phyloP scores from a whole-genome alignment of 352 stramenopile species.

The Thalassiosira delicatula region DNA sequence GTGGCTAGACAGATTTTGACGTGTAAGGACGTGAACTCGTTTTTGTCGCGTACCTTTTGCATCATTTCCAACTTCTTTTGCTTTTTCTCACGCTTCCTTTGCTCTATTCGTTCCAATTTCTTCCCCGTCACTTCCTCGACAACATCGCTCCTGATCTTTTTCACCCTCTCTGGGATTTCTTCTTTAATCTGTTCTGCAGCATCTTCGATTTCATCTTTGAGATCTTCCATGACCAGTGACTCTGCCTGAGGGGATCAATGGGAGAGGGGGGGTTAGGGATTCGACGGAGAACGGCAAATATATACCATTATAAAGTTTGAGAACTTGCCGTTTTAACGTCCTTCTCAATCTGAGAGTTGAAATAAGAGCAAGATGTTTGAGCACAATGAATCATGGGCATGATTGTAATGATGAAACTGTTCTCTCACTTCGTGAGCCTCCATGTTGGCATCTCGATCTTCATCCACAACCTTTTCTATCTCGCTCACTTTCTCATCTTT shows the following conservation, averaged over 20 bases:
- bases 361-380: conserved; percentile 4
- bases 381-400: neutral
- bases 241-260: conserved; percentile 39
- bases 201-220: conserved; percentile 60
- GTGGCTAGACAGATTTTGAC: neutral
- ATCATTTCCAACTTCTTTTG: conserved; percentile 22
- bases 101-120: conserved; percentile 36
- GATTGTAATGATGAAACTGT: neutral
- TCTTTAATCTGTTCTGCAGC: conserved; percentile 36
- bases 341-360: conserved; percentile 35
- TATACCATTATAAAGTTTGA: too few relatives aligned
- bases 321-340: too few relatives aligned
- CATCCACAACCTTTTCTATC: conserved; percentile 43
- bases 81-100: conserved; percentile 14
- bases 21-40: conserved; percentile 1
- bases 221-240: conserved; percentile 36
- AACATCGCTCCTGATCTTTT: conserved; percentile 53
- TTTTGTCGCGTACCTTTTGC: too few relatives aligned
- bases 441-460: conserved; percentile 43
- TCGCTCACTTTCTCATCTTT: conserved; percentile 41
- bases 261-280: too few relatives aligned
- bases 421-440: conserved; percentile 35
- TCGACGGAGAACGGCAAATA: too few relatives aligned
- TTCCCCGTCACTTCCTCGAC: conserved; percentile 53
- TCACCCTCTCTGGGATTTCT: conserved; percentile 42